Evolutionary conservation across 345 rosid species (phyloP).

Genomic region (Eucalyptus viminalis): DNA sequence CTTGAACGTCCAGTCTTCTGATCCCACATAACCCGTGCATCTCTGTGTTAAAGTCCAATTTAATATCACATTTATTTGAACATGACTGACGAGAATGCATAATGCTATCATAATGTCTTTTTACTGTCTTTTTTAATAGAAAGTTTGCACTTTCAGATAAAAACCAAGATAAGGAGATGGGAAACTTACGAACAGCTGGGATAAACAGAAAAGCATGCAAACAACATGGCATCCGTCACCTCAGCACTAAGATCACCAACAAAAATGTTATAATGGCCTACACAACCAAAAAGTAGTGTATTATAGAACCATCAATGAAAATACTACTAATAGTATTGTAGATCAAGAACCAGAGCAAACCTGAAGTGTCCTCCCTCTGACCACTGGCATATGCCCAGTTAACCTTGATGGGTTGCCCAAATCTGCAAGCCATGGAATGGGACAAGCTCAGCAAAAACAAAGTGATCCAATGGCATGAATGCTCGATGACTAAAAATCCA

Average conservation of each 20-base stretch:
- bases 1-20: constrained; percentile 97
- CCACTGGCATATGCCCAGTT: constrained; percentile 99
- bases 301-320: background rate
- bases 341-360: constrained; percentile 19
- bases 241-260: constrained; percentile 98
- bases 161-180: background rate
- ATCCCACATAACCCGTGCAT: constrained; percentile 80
- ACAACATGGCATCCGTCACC: constrained; percentile 88
- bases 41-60: constrained; percentile 10
- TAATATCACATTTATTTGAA: background rate
- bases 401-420: constrained; percentile 99
- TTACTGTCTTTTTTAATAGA: background rate
- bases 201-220: constrained; percentile 85
- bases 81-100: background rate
- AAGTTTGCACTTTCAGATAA: background rate
- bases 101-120: background rate
- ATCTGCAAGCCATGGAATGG: constrained; percentile 21
- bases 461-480: background rate
- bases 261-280: constrained; percentile 88
- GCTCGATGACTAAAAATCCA: background rate
- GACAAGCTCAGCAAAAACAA: background rate
- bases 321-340: background rate
- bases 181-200: constrained; percentile 81
- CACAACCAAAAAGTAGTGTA: background rate
- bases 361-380: constrained; percentile 96